These are phyloP conservation scores for Phytophthora foliorum DNA, from an alignment of 352 stramenopile genomes.

Conservation along the genomic window DNA sequence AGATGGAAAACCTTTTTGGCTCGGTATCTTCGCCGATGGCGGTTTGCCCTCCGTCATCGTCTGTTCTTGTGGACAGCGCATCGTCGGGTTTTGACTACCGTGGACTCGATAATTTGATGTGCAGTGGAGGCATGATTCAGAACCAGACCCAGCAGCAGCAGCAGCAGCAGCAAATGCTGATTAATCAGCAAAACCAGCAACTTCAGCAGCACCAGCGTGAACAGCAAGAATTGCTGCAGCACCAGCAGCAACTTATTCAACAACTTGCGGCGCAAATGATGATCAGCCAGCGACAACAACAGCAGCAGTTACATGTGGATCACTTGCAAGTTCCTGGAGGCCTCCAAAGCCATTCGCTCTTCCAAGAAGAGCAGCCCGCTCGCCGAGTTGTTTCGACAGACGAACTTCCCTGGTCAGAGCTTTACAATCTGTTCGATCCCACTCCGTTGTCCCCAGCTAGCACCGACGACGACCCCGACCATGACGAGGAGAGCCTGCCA, in stretches of 20 bases:
- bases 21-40: slow-evolving; percentile 35
- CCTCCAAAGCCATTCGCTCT: slow-evolving; percentile 73
- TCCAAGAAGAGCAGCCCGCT: slow-evolving; percentile 62
- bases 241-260: slow-evolving; percentile 43
- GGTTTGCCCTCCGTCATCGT: slow-evolving; percentile 35
- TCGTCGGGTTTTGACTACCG: slow-evolving; percentile 52
- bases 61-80: slow-evolving; percentile 43
- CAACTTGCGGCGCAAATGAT: slow-evolving; percentile 49
- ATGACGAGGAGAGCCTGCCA: slow-evolving; percentile 64
- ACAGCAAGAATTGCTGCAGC: slow-evolving; percentile 38
- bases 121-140: slow-evolving; percentile 33
- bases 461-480: slow-evolving; percentile 65
- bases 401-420: slow-evolving; percentile 82
- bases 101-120: slow-evolving; percentile 49
- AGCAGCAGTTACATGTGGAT: slow-evolving; percentile 27
- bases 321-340: slow-evolving; percentile 41
- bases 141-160: slow-evolving; percentile 31
- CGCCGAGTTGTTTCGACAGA: slow-evolving; percentile 76
- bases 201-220: slow-evolving; percentile 48
- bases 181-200: slow-evolving; percentile 46
- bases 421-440: slow-evolving; percentile 85
- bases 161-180: slow-evolving; percentile 35
- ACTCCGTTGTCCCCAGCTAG: slow-evolving; percentile 47
- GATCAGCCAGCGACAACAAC: slow-evolving; percentile 47
- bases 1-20: slow-evolving; percentile 48